phyloP scores from a whole-genome alignment of 2,329 filamentous ascomycete genomes.

The Grosmannia clavigera region DNA sequence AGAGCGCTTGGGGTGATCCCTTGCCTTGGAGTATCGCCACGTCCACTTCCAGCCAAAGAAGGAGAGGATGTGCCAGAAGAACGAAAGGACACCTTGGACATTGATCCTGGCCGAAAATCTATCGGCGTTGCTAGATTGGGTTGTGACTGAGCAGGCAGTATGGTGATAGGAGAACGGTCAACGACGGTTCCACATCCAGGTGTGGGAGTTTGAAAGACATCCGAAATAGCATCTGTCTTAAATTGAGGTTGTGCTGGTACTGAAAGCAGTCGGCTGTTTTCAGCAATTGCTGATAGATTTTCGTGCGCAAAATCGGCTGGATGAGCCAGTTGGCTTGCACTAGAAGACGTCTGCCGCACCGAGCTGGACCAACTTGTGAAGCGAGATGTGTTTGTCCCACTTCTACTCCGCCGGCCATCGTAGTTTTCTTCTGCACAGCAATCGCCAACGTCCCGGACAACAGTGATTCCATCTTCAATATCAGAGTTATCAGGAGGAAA shows the following conservation, averaged over 20 bases:
- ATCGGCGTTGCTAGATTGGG: background rate
- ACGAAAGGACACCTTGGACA: background rate
- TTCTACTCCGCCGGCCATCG: background rate
- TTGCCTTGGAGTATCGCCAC: background rate
- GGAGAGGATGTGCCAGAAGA: conserved; percentile 4
- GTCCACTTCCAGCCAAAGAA: conserved; percentile 12
- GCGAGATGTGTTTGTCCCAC: conserved; percentile 7
- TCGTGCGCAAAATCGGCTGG: background rate
- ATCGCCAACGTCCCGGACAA: background rate
- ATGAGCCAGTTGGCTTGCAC: background rate
- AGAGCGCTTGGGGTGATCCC: conserved; percentile 4
- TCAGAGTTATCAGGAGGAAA: conserved; percentile 4
- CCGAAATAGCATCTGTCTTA: background rate
- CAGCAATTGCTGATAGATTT: conserved; percentile 4
- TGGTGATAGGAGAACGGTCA: background rate
- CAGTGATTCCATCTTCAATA: background rate
- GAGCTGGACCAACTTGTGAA: conserved; percentile 14
- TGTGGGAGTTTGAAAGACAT: too few species aligned
- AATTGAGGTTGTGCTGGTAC: background rate
- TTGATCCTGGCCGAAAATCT: background rate
- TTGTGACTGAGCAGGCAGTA: background rate
- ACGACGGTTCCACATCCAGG: background rate
- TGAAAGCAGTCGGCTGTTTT: background rate
- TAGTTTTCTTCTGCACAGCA: background rate
- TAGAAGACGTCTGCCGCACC: background rate